Percentiles rank a stretch among this genome's conserved stretches.
Conservation (phyloP, 441 rosid genomes). For the Eruca vesicaria region DNA sequence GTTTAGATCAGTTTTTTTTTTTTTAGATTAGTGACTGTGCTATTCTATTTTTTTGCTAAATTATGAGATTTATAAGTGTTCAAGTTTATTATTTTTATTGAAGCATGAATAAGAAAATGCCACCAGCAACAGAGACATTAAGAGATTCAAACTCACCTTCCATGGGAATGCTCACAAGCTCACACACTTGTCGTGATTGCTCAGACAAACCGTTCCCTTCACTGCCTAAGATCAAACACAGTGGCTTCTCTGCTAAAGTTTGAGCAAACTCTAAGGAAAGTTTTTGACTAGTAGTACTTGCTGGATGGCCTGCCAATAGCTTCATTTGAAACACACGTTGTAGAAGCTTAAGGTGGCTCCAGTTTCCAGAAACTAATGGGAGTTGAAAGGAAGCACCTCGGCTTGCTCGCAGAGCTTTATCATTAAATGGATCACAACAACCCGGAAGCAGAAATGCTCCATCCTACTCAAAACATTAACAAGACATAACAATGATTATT, state of each 20-base stretch:
- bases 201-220: slow-evolving; percentile 85
- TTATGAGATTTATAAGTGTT: not conserved
- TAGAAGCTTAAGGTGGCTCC: slow-evolving; percentile 66
- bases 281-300: slow-evolving; percentile 27
- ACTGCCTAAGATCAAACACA: slow-evolving; percentile 81
- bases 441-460: slow-evolving; percentile 93
- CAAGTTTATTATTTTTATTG: slow-evolving; percentile 31
- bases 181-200: slow-evolving; percentile 49
- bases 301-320: slow-evolving; percentile 84
- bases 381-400: slow-evolving; percentile 88
- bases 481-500: not conserved
- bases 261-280: slow-evolving; percentile 52
- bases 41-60: not conserved
- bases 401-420: slow-evolving; percentile 88
- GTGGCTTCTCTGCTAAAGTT: slow-evolving; percentile 46
- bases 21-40: not conserved
- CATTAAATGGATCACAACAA: slow-evolving; percentile 91
- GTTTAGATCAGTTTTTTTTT: not conserved
- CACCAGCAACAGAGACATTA: slow-evolving; percentile 94
- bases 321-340: slow-evolving; percentile 58
- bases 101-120: slow-evolving; percentile 73
- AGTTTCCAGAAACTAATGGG: slow-evolving; percentile 71
- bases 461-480: slow-evolving; percentile 42
- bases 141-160: slow-evolving; percentile 79
- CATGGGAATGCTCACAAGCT: slow-evolving; percentile 87